Percentiles rank a stretch among this genome's conserved stretches.
phyloP scores from a whole-genome alignment of 2,329 filamentous ascomycete species.

The Fusarium brevicatenulatum region DNA sequence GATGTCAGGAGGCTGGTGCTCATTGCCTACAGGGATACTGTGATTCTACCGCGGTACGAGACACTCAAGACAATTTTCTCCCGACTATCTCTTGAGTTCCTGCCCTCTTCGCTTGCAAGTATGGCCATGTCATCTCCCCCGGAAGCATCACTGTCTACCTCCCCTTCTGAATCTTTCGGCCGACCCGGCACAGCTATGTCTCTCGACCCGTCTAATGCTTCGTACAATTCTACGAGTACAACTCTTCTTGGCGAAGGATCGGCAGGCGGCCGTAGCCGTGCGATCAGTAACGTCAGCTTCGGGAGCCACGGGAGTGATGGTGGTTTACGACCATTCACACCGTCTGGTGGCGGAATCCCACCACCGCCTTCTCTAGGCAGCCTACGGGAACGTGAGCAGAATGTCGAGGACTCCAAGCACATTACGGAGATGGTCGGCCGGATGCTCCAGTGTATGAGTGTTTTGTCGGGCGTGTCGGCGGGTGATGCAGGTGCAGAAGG shows the following conservation, averaged over 20 bases:
- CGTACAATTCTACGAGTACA: constrained; percentile 82
- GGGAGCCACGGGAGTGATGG: constrained; percentile 62
- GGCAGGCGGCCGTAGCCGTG: constrained; percentile 74
- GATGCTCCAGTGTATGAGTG: constrained; percentile 96
- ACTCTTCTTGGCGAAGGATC: constrained; percentile 77
- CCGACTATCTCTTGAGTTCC: constrained; percentile 83
- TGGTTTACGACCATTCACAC: constrained; percentile 63
- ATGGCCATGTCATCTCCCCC: constrained; percentile 65
- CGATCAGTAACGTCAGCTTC: constrained; percentile 85
- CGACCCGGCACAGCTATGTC: constrained; percentile 80
- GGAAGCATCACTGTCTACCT: constrained; percentile 62
- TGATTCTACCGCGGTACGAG: constrained; percentile 90
- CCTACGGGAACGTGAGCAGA: constrained; percentile 67
- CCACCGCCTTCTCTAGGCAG: constrained; percentile 49
- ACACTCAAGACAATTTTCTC: constrained; percentile 90
- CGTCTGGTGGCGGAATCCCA: constrained; percentile 47
- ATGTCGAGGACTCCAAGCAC: constrained; percentile 76
- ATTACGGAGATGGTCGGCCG: constrained; percentile 94
- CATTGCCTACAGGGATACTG: constrained; percentile 85
- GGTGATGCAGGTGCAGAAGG: constrained; percentile 72
- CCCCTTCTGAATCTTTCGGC: constrained; percentile 60
- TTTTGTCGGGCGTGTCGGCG: constrained; percentile 71
- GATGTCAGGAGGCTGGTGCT: constrained; percentile 92
- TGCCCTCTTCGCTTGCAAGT: constrained; percentile 63
- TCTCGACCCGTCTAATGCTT: constrained; percentile 78